Conservation (phyloP, 129 eudicot genomes). For the Mikania micrantha region DNA sequence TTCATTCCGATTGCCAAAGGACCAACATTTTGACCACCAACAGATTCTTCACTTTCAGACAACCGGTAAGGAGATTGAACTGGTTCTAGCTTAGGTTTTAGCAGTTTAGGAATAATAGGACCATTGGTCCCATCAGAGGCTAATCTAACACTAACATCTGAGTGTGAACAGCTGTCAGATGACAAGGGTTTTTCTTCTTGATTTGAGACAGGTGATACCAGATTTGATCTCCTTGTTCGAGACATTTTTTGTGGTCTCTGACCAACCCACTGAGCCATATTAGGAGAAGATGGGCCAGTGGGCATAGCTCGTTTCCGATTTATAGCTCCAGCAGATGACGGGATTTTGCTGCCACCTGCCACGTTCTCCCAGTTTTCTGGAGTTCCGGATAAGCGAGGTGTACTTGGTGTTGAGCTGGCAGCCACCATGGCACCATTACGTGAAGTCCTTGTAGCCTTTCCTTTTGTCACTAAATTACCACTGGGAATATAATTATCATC, state of each 20-base stretch:
- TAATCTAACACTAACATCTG: slow-evolving; percentile 51
- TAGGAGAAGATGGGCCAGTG: slow-evolving; percentile 67
- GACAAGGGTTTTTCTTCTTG: slow-evolving; percentile 54
- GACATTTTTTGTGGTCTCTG: slow-evolving; percentile 89
- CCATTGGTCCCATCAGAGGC: slow-evolving; percentile 37
- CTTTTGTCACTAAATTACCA: slow-evolving; percentile 62
- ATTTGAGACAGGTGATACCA: slow-evolving; percentile 69
- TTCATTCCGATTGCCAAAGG: slow-evolving; percentile 42
- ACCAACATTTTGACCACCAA: slow-evolving; percentile 50
- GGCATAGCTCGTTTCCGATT: slow-evolving; percentile 60
- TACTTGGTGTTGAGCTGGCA: slow-evolving; percentile 48
- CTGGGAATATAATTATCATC: slow-evolving; percentile 43
- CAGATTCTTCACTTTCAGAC: slow-evolving; percentile 85
- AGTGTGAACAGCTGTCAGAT: slow-evolving; percentile 70
- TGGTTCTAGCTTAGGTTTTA: slow-evolving; percentile 51
- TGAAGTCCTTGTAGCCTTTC: slow-evolving; percentile 72
- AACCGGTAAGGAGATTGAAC: slow-evolving; percentile 62
- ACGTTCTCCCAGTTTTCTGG: slow-evolving; percentile 65
- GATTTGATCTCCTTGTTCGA: slow-evolving; percentile 77
- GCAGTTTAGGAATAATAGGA: slow-evolving; percentile 39
- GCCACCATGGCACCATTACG: slow-evolving; percentile 48
- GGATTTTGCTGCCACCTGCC: slow-evolving; percentile 42
- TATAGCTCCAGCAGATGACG: slow-evolving; percentile 38
- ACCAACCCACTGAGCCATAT: slow-evolving; percentile 88
- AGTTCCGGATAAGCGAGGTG: slow-evolving; percentile 47